Conservation (phyloP, 106 monocot genomes). For the Triglochin maritima region DNA sequence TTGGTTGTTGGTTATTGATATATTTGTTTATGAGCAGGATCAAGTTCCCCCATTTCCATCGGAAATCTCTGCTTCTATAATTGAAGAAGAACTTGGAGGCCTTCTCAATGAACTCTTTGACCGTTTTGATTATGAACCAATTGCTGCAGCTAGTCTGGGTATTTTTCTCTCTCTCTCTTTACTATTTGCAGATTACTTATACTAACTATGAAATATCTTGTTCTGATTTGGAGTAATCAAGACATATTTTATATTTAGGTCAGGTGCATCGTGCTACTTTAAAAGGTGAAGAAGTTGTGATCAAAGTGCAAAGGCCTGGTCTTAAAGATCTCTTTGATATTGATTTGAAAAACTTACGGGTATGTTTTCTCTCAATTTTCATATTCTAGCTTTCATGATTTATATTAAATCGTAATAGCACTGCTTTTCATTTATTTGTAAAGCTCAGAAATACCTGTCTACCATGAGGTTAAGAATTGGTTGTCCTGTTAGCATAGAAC, state of each 20-base stretch:
- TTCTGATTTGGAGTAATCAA: not conserved
- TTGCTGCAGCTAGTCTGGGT: constrained; percentile 99
- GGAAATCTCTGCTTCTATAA: constrained; percentile 74
- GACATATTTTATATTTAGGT: constrained; percentile 38
- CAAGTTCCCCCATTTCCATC: constrained; percentile 99
- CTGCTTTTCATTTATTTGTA: too few species aligned
- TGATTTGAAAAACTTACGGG: constrained; percentile 96
- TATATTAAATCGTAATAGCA: too few species aligned
- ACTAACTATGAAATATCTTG: not conserved
- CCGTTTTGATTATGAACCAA: constrained; percentile 89
- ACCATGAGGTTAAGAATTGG: too few species aligned
- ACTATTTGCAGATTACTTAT: not conserved
- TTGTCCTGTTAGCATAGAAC: not conserved
- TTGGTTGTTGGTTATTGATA: too few species aligned
- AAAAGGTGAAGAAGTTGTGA: constrained; percentile 77
- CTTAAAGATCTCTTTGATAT: constrained; percentile 94
- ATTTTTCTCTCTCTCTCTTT: constrained; percentile 12
- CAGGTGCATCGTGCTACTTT: constrained; percentile 98
- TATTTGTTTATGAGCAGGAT: constrained; percentile 31
- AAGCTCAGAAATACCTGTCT: too few species aligned
- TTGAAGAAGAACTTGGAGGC: constrained; percentile 91
- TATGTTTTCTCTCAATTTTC: constrained; percentile 15
- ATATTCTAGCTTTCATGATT: not conserved
- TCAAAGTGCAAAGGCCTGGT: constrained; percentile 99
- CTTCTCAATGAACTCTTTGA: constrained; percentile 68